Conservation (phyloP, 352 stramenopile species). For the Globisporangium acanthophoron region DNA sequence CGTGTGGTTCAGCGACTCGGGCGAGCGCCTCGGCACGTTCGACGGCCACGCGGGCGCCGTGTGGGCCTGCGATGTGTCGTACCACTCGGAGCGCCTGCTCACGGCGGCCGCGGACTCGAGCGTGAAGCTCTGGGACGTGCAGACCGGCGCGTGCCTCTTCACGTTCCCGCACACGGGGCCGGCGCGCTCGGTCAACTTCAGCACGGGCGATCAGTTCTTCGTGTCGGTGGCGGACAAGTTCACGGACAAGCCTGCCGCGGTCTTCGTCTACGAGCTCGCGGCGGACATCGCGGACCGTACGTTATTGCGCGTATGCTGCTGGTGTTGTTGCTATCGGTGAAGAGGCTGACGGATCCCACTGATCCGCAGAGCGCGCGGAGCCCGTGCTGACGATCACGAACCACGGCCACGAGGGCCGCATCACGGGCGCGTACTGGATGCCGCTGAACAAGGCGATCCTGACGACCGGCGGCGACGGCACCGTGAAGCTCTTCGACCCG, state of each 20-base stretch:
- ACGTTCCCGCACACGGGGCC: slow-evolving; percentile 80
- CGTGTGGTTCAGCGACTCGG: slow-evolving; percentile 96
- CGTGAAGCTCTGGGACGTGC: slow-evolving; percentile 90
- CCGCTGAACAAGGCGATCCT: slow-evolving; percentile 84
- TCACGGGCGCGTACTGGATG: slow-evolving; percentile 84
- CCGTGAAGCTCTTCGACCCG: slow-evolving; percentile 78
- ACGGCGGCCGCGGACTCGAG: slow-evolving; percentile 95
- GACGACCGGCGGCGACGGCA: slow-evolving; percentile 78
- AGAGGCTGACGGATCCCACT: neutral
- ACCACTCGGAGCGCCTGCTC: slow-evolving; percentile 91
- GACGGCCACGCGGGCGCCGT: slow-evolving; percentile 96
- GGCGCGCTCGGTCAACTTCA: slow-evolving; percentile 83
- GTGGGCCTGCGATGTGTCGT: slow-evolving; percentile 94
- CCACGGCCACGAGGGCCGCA: slow-evolving; percentile 71
- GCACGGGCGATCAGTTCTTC: slow-evolving; percentile 80
- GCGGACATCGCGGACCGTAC: slow-evolving; percentile 57
- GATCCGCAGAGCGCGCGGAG: slow-evolving; percentile 35
- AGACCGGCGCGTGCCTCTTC: slow-evolving; percentile 86
- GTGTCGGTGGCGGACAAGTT: slow-evolving; percentile 85
- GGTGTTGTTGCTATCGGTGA: neutral
- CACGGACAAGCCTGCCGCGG: slow-evolving; percentile 62
- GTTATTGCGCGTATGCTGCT: slow-evolving; percentile 8
- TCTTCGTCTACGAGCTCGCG: slow-evolving; percentile 81
- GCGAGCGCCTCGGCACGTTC: slow-evolving; percentile 95
- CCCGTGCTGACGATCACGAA: slow-evolving; percentile 73